phyloP scores from a whole-genome alignment of 2,329 filamentous ascomycete species.

The Trichoderma hamatum region DNA sequence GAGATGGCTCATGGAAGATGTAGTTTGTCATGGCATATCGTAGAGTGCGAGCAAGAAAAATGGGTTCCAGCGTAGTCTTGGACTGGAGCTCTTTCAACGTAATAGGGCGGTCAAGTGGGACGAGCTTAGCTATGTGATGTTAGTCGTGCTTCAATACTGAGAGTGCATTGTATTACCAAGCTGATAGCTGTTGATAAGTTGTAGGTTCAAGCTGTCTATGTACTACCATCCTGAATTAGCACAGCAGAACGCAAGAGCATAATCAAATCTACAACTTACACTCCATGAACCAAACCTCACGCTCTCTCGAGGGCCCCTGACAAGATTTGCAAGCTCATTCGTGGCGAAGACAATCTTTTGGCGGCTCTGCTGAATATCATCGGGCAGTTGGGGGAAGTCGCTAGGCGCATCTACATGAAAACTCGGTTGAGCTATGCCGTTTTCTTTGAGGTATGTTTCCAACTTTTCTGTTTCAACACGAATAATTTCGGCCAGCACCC shows the following conservation, averaged over 20 bases:
- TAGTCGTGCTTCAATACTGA: neutral
- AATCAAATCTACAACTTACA: slow-evolving; percentile 41
- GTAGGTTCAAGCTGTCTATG: slow-evolving; percentile 54
- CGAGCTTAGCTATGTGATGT: slow-evolving; percentile 48
- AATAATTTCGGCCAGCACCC: slow-evolving; percentile 53
- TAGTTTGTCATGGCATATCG: slow-evolving; percentile 61
- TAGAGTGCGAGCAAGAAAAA: slow-evolving; percentile 55
- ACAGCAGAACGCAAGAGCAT: neutral
- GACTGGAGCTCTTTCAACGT: slow-evolving; percentile 49
- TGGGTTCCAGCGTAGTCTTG: slow-evolving; percentile 50
- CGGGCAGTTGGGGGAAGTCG: slow-evolving; percentile 53
- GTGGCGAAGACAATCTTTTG: slow-evolving; percentile 53
- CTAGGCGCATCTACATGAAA: slow-evolving; percentile 50
- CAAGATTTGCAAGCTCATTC: slow-evolving; percentile 51
- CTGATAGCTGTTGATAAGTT: slow-evolving; percentile 54
- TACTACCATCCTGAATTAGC: slow-evolving; percentile 40
- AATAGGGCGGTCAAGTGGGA: slow-evolving; percentile 52
- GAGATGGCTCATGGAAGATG: slow-evolving; percentile 56
- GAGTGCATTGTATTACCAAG: slow-evolving; percentile 43
- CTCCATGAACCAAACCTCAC: slow-evolving; percentile 57
- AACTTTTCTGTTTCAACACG: slow-evolving; percentile 53
- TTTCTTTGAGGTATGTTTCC: slow-evolving; percentile 50
- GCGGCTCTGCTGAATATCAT: slow-evolving; percentile 49
- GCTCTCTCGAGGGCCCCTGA: slow-evolving; percentile 54
- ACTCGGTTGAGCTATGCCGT: slow-evolving; percentile 46